Conservation (phyloP, 2,329 filamentous ascomycete genomes). For the Fusarium sp. region DNA sequence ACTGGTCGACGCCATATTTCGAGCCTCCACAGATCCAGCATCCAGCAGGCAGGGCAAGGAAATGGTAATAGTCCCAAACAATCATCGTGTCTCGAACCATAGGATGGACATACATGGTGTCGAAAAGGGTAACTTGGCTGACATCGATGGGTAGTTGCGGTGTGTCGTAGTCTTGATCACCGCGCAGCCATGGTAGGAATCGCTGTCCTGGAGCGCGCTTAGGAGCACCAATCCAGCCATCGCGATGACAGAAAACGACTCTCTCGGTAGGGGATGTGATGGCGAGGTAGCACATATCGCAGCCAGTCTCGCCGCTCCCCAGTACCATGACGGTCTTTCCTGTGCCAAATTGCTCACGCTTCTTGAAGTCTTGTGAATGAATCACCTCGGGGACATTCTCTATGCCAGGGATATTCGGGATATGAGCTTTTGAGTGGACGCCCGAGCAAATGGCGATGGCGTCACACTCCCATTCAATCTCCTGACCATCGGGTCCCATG, state of each 20-base stretch:
- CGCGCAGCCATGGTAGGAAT: constrained; percentile 56
- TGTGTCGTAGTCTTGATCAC: constrained; percentile 34
- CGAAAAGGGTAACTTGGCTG: constrained; percentile 13
- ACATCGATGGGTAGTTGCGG: constrained; percentile 36
- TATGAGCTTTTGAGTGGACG: constrained; percentile 53
- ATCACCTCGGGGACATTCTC: constrained; percentile 50
- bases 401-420: constrained; percentile 52
- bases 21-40: constrained; percentile 38
- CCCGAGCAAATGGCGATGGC: constrained; percentile 58
- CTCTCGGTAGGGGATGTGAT: constrained; percentile 53
- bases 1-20: constrained; percentile 35
- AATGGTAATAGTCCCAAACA: constrained; percentile 55
- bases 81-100: constrained; percentile 43
- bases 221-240: background rate
- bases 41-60: constrained; percentile 35
- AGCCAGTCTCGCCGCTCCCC: constrained; percentile 57
- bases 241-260: constrained; percentile 20
- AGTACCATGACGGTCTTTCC: constrained; percentile 55
- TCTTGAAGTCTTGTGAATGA: constrained; percentile 57
- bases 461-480: constrained; percentile 51
- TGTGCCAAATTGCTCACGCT: constrained; percentile 51
- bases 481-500: constrained; percentile 7
- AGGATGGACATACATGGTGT: constrained; percentile 14
- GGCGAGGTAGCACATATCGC: constrained; percentile 56
- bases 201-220: constrained; percentile 31